Evolutionary conservation across 192 early-diverging fungal genomes (phyloP).

Genomic region (Podila epigama): DNA sequence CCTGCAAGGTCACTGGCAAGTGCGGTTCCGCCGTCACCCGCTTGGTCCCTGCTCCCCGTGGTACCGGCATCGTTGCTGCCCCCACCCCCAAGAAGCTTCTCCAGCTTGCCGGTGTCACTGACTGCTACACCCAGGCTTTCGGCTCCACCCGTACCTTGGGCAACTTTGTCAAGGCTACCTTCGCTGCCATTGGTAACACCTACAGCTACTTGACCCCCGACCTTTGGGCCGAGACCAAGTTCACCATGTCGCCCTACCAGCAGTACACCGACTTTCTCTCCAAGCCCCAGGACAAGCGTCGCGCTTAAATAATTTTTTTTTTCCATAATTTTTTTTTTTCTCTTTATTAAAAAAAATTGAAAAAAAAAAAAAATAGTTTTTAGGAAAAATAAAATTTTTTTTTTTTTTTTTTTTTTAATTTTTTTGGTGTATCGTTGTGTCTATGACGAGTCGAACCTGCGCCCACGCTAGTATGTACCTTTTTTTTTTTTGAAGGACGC

Average conservation of each 20-base stretch:
- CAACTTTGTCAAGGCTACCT: constrained; percentile 99
- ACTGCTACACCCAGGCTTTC: constrained; percentile 96
- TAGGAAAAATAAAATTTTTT: constrained; percentile 18
- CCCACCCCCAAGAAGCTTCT: constrained; percentile 98
- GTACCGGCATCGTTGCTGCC: constrained; percentile 98
- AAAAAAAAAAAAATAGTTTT: too few species aligned
- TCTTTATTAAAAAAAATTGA: neutral
- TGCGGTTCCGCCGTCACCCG: constrained; percentile 93
- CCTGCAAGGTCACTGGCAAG: constrained; percentile 96
- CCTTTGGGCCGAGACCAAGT: constrained; percentile 90
- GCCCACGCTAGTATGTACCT: too few species aligned
- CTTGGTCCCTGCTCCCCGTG: constrained; percentile 97
- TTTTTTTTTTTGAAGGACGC: neutral
- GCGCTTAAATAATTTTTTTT: constrained; percentile 26
- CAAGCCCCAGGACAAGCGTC: constrained; percentile 53
- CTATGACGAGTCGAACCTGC: too few species aligned
- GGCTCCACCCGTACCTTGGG: constrained; percentile 98
- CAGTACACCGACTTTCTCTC: constrained; percentile 85
- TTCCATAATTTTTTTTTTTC: constrained; percentile 5
- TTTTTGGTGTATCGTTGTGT: too few species aligned
- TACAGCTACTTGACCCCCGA: constrained; percentile 98
- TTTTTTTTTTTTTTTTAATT: constrained; percentile 28
- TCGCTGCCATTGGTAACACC: constrained; percentile 95
- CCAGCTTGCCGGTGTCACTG: constrained; percentile 95
- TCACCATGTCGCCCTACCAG: constrained; percentile 90